Evolutionary conservation across 2,329 filamentous ascomycete species (phyloP), one percentile per base, ranked within the genome.

Genomic region (Sarocladiaceae sp.): DNA sequence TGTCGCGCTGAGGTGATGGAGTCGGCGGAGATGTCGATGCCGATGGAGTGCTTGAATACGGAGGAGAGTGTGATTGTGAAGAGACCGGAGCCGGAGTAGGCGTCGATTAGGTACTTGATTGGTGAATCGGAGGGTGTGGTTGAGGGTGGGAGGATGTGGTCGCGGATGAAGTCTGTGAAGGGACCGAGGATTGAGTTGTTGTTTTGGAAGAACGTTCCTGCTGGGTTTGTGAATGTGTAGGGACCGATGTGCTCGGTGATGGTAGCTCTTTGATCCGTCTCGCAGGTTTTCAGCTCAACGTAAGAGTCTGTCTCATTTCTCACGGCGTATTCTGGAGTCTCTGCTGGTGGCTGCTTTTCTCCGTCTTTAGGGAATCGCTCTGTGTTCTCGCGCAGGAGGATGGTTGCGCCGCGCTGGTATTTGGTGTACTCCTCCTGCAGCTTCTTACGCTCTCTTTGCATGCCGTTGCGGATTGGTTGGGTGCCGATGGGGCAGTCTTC

Each of bases 401-500:
- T 80, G 0, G 94, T 99, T 13, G 91, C 92, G 44, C 94, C 94
- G 54, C 83, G 84, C 56, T 80, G 80, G 74, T 92, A 97, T 25
- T 82, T 83, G 15, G 74, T 67, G 52, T 89, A 83, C 56, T 94
- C 86, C 22, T 78, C 72, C 1, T 78, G 77, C 59, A 97, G 89
- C 53, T 88, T 82, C 62, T 80, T 78, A n/a, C 93, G 78, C 73
- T 97, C 93, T 7, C 80, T 78, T 60, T 79, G 83, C 74, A 97
- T 84, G 23, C 93, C 94, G 58, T 81, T 77, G 23, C 90, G 81
- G 15, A 99, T 87, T 33, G 88, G 88, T 26, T 89, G 84, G 2
- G 94, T 99, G 49, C 89, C 94, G 56, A 99, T 95, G 5, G 94
- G 94, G 60, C 94, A 99, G 66, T 97, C 92, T 67, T 99, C 94